Evolutionary conservation across 345 rosid genomes (phyloP).

Genomic region (Acer campestre): DNA sequence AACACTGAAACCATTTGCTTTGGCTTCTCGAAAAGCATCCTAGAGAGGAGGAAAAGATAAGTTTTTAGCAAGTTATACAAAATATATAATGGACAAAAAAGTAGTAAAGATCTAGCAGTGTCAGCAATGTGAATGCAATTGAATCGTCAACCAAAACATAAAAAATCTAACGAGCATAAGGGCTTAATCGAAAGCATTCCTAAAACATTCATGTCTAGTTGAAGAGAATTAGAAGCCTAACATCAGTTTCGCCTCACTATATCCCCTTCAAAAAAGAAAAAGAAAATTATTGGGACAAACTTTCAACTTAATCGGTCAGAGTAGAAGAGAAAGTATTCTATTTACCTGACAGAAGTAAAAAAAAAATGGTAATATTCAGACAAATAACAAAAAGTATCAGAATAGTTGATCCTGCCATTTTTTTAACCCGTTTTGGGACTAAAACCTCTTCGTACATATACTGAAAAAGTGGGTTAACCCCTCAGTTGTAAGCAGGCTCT

Average conservation of each 20-base stretch:
- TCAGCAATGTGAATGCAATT: neutral
- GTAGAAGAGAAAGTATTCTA: neutral
- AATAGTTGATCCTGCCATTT: neutral
- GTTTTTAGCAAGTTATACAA: neutral
- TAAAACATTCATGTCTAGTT: neutral
- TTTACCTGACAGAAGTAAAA: neutral
- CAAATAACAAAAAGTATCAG: neutral
- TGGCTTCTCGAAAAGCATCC: constrained; percentile 91
- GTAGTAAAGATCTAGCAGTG: constrained; percentile 2
- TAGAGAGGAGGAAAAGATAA: constrained; percentile 18
- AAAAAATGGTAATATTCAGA: neutral
- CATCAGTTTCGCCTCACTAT: neutral
- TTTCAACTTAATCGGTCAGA: constrained; percentile 8
- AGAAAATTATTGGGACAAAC: neutral
- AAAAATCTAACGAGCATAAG: neutral
- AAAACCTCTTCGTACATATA: neutral
- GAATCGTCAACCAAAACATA: constrained; percentile 2
- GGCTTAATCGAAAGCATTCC: constrained; percentile 8
- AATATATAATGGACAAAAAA: neutral
- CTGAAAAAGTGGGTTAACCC: neutral
- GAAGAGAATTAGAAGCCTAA: neutral
- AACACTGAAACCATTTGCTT: constrained; percentile 76
- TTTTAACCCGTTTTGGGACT: neutral
- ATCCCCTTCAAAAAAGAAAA: too few relatives aligned
- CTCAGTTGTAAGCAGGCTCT: neutral